Percentiles rank a stretch among this genome's conserved stretches.
phyloP scores from a whole-genome alignment of 1,284 basidiomycete species.

The Puccinia novopanici region DNA sequence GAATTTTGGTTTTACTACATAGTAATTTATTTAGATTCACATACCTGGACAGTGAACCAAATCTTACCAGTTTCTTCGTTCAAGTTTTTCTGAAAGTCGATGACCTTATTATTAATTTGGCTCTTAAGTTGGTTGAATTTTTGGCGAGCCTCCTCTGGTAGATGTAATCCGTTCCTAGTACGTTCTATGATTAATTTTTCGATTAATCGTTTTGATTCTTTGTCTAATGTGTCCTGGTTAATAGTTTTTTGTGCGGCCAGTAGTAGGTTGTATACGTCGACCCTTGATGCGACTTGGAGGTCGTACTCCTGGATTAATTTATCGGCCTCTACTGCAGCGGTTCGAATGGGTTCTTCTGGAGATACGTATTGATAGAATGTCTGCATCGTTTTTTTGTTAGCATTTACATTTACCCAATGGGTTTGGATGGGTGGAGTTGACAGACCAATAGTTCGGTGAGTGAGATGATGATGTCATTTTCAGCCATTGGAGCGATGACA shows the following conservation, averaged over 20 bases:
- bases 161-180: conserved; percentile 71
- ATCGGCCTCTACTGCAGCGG: conserved; percentile 73
- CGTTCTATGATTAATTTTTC: conserved; percentile 77
- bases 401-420: not conserved
- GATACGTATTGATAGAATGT: conserved; percentile 78
- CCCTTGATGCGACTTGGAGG: conserved; percentile 72
- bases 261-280: conserved; percentile 74
- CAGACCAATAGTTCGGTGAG: conserved; percentile 64
- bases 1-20: not conserved
- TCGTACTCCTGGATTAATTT: conserved; percentile 68
- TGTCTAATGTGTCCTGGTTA: conserved; percentile 65
- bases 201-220: conserved; percentile 71
- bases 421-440: not conserved
- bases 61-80: conserved; percentile 70
- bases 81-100: conserved; percentile 78
- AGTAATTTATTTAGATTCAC: not conserved
- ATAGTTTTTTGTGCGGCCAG: conserved; percentile 70
- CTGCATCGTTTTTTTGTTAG: not conserved
- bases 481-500: conserved; percentile 65
- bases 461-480: conserved; percentile 66
- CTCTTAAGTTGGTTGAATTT: conserved; percentile 63
- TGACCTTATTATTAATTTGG: conserved; percentile 69
- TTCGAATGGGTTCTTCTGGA: conserved; percentile 69
- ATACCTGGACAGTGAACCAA: conserved; percentile 61
- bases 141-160: conserved; percentile 68